These are phyloP conservation scores for Cladophialophora psammophila DNA, from an alignment of 2,329 filamentous ascomycete genomes.

Conservation along the genomic window DNA sequence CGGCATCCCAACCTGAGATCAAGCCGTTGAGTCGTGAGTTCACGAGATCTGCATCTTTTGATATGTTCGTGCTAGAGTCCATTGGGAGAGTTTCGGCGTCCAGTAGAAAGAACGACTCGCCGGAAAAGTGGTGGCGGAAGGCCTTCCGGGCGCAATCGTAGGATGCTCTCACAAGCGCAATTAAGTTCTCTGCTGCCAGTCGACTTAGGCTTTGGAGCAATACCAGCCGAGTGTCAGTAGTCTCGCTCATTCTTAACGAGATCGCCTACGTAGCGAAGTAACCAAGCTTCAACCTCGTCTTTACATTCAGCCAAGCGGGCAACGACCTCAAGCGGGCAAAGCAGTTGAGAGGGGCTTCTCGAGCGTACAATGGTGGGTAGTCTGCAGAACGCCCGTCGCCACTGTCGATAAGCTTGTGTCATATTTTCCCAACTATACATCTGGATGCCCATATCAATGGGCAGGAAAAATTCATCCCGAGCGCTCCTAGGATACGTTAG, in stretches of 20 bases:
- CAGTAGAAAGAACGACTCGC: constrained; percentile 13
- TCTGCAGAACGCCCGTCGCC: constrained; percentile 6
- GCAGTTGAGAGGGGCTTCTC: constrained; percentile 11
- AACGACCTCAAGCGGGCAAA: constrained; percentile 14
- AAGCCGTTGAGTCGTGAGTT: not conserved
- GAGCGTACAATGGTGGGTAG: constrained; percentile 5
- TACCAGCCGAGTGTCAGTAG: not conserved
- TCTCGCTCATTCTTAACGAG: not conserved
- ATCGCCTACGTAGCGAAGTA: constrained; percentile 11
- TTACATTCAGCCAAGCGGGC: constrained; percentile 13
- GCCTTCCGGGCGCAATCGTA: not conserved
- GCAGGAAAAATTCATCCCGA: constrained; percentile 6
- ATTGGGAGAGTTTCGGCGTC: constrained; percentile 15
- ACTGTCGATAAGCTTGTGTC: constrained; percentile 23
- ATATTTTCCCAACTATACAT: constrained; percentile 12
- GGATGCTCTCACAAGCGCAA: not conserved
- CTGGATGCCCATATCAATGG: constrained; percentile 13
- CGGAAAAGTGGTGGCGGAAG: constrained; percentile 9
- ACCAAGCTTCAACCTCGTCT: constrained; percentile 3
- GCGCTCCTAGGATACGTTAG: not conserved
- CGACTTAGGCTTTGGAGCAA: constrained; percentile 10
- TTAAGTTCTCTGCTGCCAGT: constrained; percentile 1
- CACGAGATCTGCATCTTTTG: no score
- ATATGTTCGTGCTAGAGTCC: not conserved
- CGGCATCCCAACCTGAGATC: not conserved